phyloP scores from a whole-genome alignment of 1,284 basidiomycete genomes.

The Puccinia hordei region DNA sequence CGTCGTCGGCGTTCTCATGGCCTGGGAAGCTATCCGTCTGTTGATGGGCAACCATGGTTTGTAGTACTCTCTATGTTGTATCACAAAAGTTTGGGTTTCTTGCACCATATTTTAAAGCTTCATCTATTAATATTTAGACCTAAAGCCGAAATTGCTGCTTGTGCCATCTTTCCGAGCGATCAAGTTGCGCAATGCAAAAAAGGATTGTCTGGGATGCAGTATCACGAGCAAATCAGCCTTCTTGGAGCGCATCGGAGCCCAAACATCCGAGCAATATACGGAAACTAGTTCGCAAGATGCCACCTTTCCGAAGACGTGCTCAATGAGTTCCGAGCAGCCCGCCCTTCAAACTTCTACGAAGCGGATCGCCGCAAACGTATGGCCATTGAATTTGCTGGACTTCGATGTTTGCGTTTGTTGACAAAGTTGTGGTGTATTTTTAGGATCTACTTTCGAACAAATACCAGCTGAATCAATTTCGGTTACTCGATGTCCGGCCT shows the following conservation, averaged over 20 bases:
- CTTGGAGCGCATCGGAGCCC: background rate
- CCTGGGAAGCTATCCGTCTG: constrained; percentile 82
- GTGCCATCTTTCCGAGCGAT: constrained; percentile 39
- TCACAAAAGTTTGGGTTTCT: background rate
- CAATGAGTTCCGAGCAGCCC: constrained; percentile 65
- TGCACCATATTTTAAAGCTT: background rate
- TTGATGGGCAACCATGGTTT: constrained; percentile 72
- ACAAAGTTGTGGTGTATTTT: background rate
- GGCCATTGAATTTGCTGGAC: constrained; percentile 39
- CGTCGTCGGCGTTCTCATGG: constrained; percentile 86
- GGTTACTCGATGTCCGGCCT: constrained; percentile 79
- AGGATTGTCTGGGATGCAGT: constrained; percentile 33
- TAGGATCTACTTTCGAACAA: constrained; percentile 60
- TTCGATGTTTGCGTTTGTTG: constrained; percentile 46
- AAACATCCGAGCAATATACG: background rate
- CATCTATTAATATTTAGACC: constrained; percentile 54
- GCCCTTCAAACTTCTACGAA: constrained; percentile 65
- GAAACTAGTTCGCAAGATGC: background rate
- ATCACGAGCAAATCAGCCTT: background rate
- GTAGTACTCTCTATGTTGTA: constrained; percentile 54
- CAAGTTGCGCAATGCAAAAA: constrained; percentile 41
- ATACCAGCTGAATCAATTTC: constrained; percentile 39
- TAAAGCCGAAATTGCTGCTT: constrained; percentile 20
- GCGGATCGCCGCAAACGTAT: constrained; percentile 64
- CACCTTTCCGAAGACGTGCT: constrained; percentile 17